Conservation (phyloP, 2,329 filamentous ascomycete species). For the Leptographium flavum region DNA sequence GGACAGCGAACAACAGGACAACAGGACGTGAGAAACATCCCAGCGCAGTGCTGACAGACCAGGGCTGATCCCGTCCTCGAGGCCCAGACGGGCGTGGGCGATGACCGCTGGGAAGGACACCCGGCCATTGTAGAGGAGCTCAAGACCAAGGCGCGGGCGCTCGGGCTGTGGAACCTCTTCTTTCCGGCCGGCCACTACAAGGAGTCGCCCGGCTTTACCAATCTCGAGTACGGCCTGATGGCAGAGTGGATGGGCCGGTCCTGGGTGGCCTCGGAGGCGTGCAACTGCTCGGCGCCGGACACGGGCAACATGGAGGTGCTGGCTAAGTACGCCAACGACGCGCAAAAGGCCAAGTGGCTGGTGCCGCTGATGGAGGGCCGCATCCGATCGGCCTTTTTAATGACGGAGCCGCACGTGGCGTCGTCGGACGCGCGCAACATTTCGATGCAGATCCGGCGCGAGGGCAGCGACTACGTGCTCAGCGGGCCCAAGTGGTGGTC, state of each 20-base stretch:
- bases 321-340: constrained; percentile 77
- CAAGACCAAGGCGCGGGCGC: constrained; percentile 65
- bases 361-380: constrained; percentile 67
- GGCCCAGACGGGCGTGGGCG: constrained; percentile 65
- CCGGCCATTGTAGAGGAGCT: constrained; percentile 76
- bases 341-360: constrained; percentile 75
- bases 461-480: constrained; percentile 79
- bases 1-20: too few species aligned
- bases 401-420: constrained; percentile 84
- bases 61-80: constrained; percentile 67
- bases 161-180: constrained; percentile 98
- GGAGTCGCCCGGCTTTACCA: constrained; percentile 86
- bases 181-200: constrained; percentile 88
- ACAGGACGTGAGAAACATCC: neutral
- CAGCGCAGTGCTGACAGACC: neutral
- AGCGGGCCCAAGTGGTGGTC: constrained; percentile 99
- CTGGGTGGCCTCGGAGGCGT: constrained; percentile 66
- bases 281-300: constrained; percentile 82
- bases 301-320: constrained; percentile 94
- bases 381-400: constrained; percentile 81
- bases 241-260: constrained; percentile 90
- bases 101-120: constrained; percentile 65
- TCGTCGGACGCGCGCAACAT: constrained; percentile 92
- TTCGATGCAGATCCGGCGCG: constrained; percentile 63
- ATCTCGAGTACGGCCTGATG: constrained; percentile 96